phyloP scores from a whole-genome alignment of 768 basidiomycete species.

The Suillus clintonianus region DNA sequence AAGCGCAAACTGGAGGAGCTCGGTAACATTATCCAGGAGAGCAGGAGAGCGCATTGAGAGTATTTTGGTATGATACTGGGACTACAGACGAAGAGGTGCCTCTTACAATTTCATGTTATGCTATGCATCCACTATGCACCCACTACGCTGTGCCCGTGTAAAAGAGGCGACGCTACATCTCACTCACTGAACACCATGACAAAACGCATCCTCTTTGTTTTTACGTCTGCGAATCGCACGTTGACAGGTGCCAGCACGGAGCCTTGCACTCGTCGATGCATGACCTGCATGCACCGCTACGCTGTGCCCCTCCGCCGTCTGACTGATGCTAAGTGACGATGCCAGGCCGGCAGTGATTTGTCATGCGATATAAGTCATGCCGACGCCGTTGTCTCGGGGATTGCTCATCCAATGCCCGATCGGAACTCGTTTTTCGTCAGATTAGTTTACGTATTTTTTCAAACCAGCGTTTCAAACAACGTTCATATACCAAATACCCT shows the following conservation, averaged over 20 bases:
- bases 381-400: too few species aligned
- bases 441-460: constrained; percentile 1
- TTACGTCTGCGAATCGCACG: constrained; percentile 64
- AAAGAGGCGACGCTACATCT: too few species aligned
- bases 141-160: too few species aligned
- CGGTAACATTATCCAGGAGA: constrained; percentile 87
- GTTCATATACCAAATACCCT: not conserved
- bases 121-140: constrained; percentile 11
- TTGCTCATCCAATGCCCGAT: not conserved
- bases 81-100: not conserved
- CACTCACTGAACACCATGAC: constrained; percentile 4
- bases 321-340: too few species aligned
- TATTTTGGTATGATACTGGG: not conserved
- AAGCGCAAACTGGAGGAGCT: constrained; percentile 99
- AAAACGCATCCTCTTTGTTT: constrained; percentile 62
- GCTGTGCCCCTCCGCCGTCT: too few species aligned
- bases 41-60: constrained; percentile 68
- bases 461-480: too few species aligned
- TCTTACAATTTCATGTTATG: constrained; percentile 11
- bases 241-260: constrained; percentile 51
- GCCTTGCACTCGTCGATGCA: not conserved
- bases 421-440: not conserved
- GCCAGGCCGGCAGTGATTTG: too few species aligned
- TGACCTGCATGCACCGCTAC: too few species aligned
- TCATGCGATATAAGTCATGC: too few species aligned